Evolutionary conservation across 768 basidiomycete genomes (phyloP), one percentile per base, ranked within the genome.

Genomic region (Mycena polygramma): DNA sequence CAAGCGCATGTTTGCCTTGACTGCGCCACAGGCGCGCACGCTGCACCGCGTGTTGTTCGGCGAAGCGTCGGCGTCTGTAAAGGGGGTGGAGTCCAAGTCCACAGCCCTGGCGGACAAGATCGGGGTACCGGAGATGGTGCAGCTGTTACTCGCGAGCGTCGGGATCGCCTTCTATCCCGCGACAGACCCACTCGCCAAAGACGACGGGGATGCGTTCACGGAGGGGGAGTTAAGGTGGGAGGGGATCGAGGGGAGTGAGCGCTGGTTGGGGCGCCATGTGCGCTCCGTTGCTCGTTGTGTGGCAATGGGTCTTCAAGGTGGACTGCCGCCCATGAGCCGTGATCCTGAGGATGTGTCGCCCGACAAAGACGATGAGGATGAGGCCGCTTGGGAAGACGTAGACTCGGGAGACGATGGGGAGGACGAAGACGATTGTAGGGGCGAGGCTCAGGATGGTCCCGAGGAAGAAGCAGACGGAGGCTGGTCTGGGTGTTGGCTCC

Each of bases 121-220:
- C 46, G 36, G 45, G 46, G 26, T 49, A 30, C 30, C 43, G 20
- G 57, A 57, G 36, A 66, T 48, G 54, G 4, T 66, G 7, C 9
- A 3, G 13, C 45, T 66, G 36, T 19, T 66, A n/a, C 64, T 66
- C 30, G 64, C 64, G 55, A 66, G 64, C 9, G 64, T 66, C n/a
- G 64, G 64, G 35, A 58, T 66, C 45, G 48, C 64, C 46, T 58
- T 66, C 13, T 51, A 48, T 35, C 15, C 24, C 14, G 55, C 63
- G 20, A 19, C 10, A 4, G n/a, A 52, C 24, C 26, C 63, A 35
- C 20, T 26, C 9, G 53, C 45, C 43, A 20, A 26, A 13, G 51
- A 54, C 20, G 63, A 64, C 17, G 19, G 7, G n/a, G 52, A 64
- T 37, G 10, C 4, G 2, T 30, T 55, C 10, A 51, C 0, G 35